Percentiles rank a stretch among this genome's conserved stretches.
Conservation (phyloP, 2,329 filamentous ascomycete genomes). For the Emydomyces testavorans region DNA sequence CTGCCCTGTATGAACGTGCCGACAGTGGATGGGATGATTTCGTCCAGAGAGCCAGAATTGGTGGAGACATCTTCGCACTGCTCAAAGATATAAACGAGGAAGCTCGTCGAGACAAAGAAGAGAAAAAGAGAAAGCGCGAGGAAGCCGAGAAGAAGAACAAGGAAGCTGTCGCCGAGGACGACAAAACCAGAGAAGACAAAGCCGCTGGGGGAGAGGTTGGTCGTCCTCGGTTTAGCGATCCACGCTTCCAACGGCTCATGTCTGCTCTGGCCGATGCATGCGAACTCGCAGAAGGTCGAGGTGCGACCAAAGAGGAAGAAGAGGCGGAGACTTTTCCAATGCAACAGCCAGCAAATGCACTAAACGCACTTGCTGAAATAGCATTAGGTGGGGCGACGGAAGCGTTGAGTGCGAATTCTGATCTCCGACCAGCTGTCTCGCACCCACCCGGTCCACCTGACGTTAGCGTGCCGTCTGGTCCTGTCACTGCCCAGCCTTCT, state of each 20-base stretch:
- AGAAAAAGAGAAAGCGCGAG: constrained; percentile 12
- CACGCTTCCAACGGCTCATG: constrained; percentile 14
- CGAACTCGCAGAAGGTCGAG: constrained; percentile 20
- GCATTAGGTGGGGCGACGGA: constrained; percentile 8
- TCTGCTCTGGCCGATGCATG: constrained; percentile 20
- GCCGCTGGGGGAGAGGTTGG: background rate
- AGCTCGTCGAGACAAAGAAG: constrained; percentile 12
- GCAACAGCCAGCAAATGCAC: constrained; percentile 18
- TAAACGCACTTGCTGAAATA: constrained; percentile 29
- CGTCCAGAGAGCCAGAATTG: constrained; percentile 29
- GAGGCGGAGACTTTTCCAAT: constrained; percentile 16
- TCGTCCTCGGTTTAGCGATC: constrained; percentile 6
- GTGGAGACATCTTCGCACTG: constrained; percentile 30
- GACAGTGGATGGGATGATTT: constrained; percentile 33
- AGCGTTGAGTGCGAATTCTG: constrained; percentile 1
- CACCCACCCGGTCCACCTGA: background rate
- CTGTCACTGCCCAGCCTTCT: background rate
- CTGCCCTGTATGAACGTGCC: constrained; percentile 28
- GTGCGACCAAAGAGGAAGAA: constrained; percentile 21
- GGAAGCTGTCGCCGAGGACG: constrained; percentile 7
- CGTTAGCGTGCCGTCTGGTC: background rate
- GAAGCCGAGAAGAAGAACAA: constrained; percentile 12
- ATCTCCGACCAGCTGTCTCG: constrained; percentile 2
- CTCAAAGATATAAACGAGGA: constrained; percentile 29
- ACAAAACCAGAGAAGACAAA: constrained; percentile 3